phyloP scores from a whole-genome alignment of 192 early-diverging fungal genomes.

The Rhizophagus clarus region DNA sequence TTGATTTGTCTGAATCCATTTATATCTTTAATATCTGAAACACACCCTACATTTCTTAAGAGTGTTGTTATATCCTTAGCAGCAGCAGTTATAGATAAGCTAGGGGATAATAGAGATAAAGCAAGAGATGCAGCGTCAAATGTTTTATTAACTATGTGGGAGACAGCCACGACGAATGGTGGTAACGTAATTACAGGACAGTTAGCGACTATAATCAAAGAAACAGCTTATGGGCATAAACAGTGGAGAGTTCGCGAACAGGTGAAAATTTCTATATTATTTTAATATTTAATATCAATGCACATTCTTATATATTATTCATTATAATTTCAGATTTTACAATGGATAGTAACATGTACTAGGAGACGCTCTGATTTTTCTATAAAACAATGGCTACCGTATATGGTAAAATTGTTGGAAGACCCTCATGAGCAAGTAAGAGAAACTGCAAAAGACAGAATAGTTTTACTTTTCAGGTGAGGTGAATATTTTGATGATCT shows the following conservation, averaged over 20 bases:
- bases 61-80: conserved; percentile 6
- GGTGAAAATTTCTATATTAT: background rate
- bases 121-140: conserved; percentile 4
- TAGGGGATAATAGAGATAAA: conserved; percentile 25
- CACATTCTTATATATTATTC: background rate
- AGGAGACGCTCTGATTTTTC: conserved; percentile 15
- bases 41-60: conserved; percentile 4
- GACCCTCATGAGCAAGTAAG: conserved; percentile 27
- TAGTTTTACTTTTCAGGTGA: conserved; percentile 25
- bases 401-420: conserved; percentile 29
- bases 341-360: conserved; percentile 9
- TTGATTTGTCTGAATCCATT: conserved; percentile 2
- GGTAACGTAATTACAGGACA: background rate
- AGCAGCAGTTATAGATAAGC: conserved; percentile 16
- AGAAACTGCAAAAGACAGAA: conserved; percentile 21
- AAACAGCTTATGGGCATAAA: conserved; percentile 24
- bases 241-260: conserved; percentile 30
- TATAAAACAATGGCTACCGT: conserved; percentile 16
- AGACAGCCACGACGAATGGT: background rate
- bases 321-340: conserved; percentile 14
- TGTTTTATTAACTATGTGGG: conserved; percentile 22
- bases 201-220: conserved; percentile 18
- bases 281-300: background rate
- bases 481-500: background rate
- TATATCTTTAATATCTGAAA: conserved; percentile 5